phyloP scores from a whole-genome alignment of 768 basidiomycete species.

The Clitopilus hobsonii region DNA sequence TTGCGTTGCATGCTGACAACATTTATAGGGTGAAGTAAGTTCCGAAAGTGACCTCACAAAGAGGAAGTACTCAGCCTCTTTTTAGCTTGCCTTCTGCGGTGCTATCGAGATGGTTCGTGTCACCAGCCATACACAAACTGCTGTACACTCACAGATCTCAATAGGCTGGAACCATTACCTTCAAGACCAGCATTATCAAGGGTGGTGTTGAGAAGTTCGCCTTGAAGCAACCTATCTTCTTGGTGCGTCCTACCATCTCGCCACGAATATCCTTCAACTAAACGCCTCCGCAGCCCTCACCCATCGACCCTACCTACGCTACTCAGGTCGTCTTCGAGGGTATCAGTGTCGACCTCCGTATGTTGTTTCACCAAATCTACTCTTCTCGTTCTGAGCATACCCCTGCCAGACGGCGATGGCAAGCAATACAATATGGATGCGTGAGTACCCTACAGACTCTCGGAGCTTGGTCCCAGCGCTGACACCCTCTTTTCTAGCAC shows the following conservation, averaged over 20 bases:
- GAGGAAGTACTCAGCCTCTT: not conserved
- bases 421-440: conserved; percentile 78
- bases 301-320: conserved; percentile 70
- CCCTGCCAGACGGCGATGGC: conserved; percentile 56
- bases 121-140: not conserved
- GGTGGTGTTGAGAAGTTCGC: conserved; percentile 71
- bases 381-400: not conserved
- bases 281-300: conserved; percentile 67
- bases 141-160: not conserved
- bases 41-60: not conserved
- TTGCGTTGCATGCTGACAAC: conserved; percentile 1
- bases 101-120: conserved; percentile 66
- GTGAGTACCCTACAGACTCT: conserved; percentile 27
- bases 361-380: conserved; percentile 13
- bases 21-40: conserved; percentile 51
- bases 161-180: conserved; percentile 68
- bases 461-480: not conserved
- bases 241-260: conserved; percentile 37
- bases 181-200: conserved; percentile 70
- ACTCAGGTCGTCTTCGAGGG: conserved; percentile 75
- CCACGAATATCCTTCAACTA: too few species aligned
- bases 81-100: conserved; percentile 66
- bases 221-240: conserved; percentile 69
- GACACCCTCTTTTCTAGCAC: conserved; percentile 35
- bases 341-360: conserved; percentile 67